Conservation (phyloP, 2,329 filamentous ascomycete species). For the Penicillium sp. region DNA sequence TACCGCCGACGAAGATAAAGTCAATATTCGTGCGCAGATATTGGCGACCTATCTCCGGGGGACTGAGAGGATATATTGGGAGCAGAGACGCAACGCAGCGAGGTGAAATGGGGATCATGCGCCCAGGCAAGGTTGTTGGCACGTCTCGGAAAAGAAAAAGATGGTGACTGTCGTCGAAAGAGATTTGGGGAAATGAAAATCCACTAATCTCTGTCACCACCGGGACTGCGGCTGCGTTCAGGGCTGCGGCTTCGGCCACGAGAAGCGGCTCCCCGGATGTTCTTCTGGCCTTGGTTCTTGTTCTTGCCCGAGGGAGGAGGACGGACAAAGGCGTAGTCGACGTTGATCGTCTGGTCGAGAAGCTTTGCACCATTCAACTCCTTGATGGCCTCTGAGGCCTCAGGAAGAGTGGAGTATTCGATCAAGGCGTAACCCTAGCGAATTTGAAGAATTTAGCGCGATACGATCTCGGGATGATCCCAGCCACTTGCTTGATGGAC, state of each 20-base stretch:
- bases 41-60: background rate
- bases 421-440: constrained; percentile 59
- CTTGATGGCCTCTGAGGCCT: constrained; percentile 59
- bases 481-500: too few species aligned
- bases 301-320: constrained; percentile 47
- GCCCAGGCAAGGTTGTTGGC: background rate
- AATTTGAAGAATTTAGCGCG: too few species aligned
- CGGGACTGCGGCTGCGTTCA: constrained; percentile 43
- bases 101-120: too few species aligned
- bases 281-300: constrained; percentile 40
- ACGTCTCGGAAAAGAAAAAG: constrained; percentile 11
- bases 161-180: background rate
- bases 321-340: constrained; percentile 62
- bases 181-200: too few species aligned
- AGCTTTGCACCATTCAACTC: constrained; percentile 56
- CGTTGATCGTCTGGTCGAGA: constrained; percentile 59
- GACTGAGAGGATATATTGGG: constrained; percentile 4
- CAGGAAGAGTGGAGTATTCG: constrained; percentile 58
- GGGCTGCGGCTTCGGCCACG: constrained; percentile 42
- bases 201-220: constrained; percentile 30
- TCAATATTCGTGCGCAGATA: constrained; percentile 6
- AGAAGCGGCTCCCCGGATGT: constrained; percentile 30
- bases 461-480: too few species aligned
- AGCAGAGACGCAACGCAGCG: too few species aligned
- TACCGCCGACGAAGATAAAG: constrained; percentile 20